These are phyloP conservation scores for Tephrocybe rancida DNA, from an alignment of 768 basidiomycete species.

Conservation along the genomic window DNA sequence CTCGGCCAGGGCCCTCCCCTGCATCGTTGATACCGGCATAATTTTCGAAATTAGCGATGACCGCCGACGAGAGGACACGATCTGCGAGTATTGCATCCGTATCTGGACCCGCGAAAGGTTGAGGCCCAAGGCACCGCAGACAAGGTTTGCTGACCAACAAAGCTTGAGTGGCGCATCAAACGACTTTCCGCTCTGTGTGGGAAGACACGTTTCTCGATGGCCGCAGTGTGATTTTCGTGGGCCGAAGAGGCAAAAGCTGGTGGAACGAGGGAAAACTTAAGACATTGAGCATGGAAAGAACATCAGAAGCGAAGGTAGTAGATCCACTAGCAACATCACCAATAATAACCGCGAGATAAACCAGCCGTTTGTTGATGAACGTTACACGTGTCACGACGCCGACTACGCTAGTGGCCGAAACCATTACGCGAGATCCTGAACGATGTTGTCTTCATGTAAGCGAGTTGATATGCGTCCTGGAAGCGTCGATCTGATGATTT, in stretches of 20 bases:
- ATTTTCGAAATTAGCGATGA: too few relatives aligned
- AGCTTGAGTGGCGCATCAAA: background rate
- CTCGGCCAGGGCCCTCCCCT: too few relatives aligned
- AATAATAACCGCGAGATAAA: constrained; percentile 9
- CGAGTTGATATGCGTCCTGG: background rate
- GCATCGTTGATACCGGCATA: too few relatives aligned
- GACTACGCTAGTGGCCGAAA: background rate
- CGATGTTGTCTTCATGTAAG: background rate
- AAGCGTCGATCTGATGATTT: constrained; percentile 10
- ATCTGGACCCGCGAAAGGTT: background rate
- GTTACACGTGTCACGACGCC: constrained; percentile 13
- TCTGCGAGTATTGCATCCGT: too few relatives aligned
- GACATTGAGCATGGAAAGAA: background rate
- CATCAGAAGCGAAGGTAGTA: constrained; percentile 7
- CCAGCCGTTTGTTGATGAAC: constrained; percentile 4
- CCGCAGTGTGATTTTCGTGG: background rate
- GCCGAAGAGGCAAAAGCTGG: background rate
- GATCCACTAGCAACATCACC: background rate
- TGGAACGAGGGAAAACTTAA: background rate
- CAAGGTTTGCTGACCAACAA: background rate
- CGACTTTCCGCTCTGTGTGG: background rate
- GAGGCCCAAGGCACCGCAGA: background rate
- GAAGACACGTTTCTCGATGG: constrained; percentile 12
- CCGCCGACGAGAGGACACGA: too few relatives aligned
- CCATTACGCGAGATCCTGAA: background rate